Conservation (phyloP, 2,329 filamentous ascomycete genomes). For the Lanzia echinophila region DNA sequence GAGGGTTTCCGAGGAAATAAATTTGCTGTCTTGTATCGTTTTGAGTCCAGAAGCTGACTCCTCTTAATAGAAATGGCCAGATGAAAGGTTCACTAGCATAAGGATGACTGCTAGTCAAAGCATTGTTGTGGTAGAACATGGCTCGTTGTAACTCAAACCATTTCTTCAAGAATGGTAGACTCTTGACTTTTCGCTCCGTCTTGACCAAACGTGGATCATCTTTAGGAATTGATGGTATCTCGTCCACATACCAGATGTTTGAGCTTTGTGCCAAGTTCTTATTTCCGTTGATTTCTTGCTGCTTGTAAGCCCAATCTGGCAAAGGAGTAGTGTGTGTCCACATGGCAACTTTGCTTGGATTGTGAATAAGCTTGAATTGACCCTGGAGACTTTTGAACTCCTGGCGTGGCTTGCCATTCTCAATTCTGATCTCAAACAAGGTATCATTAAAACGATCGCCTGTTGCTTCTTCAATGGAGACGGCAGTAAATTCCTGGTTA, state of each 20-base stretch:
- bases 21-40: conserved; percentile 93
- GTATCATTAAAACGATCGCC: conserved; percentile 78
- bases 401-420: conserved; percentile 72
- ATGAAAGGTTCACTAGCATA: conserved; percentile 93
- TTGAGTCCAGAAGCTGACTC: conserved; percentile 99
- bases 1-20: conserved; percentile 94
- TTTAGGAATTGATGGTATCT: conserved; percentile 70
- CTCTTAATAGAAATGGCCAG: conserved; percentile 95
- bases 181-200: conserved; percentile 72
- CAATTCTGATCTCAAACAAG: conserved; percentile 85
- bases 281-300: conserved; percentile 99
- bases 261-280: conserved; percentile 86
- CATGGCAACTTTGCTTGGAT: conserved; percentile 95
- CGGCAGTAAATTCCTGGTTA: conserved; percentile 96
- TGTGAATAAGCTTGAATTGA: conserved; percentile 93
- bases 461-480: conserved; percentile 63
- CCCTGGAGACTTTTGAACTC: conserved; percentile 87
- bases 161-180: conserved; percentile 82
- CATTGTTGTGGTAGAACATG: conserved; percentile 99
- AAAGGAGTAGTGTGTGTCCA: conserved; percentile 94
- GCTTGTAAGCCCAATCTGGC: conserved; percentile 96
- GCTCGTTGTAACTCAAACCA: conserved; percentile 94
- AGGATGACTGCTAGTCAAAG: conserved; percentile 91
- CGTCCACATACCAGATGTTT: conserved; percentile 92
- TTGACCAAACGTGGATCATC: conserved; percentile 68